Percentiles rank a stretch among this genome's conserved stretches.
These are phyloP conservation scores for Claviceps sp. DNA, from an alignment of 2,329 filamentous ascomycete genomes.

Conservation along the genomic window DNA sequence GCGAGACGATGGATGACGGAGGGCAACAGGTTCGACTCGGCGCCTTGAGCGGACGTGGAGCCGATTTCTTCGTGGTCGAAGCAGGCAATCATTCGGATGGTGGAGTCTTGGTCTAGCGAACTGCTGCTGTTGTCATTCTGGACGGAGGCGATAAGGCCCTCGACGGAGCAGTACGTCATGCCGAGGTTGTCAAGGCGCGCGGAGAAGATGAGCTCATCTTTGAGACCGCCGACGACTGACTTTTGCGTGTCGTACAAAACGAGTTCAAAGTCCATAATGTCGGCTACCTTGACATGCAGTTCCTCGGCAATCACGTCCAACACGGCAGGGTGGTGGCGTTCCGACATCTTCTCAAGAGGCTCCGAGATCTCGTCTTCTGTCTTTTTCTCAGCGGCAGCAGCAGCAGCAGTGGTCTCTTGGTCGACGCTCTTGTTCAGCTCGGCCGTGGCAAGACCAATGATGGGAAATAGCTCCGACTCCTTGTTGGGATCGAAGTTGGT, in stretches of 20 bases:
- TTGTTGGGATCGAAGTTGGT: slow-evolving; percentile 89
- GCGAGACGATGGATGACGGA: slow-evolving; percentile 77
- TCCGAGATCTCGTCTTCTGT: slow-evolving; percentile 44
- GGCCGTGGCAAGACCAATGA: slow-evolving; percentile 72
- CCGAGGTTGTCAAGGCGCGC: slow-evolving; percentile 90
- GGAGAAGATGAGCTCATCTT: slow-evolving; percentile 92
- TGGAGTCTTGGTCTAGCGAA: slow-evolving; percentile 60
- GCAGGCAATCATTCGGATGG: slow-evolving; percentile 81
- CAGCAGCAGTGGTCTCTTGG: slow-evolving; percentile 25
- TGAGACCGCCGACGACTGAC: slow-evolving; percentile 73
- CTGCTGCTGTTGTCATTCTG: slow-evolving; percentile 35
- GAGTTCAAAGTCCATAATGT: slow-evolving; percentile 87
- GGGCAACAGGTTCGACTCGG: slow-evolving; percentile 82
- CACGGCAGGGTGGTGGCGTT: slow-evolving; percentile 81
- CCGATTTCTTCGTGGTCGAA: slow-evolving; percentile 99
- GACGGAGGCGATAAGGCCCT: slow-evolving; percentile 73
- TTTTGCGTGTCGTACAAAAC: slow-evolving; percentile 96
- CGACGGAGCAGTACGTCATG: slow-evolving; percentile 88
- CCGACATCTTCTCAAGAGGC: slow-evolving; percentile 61
- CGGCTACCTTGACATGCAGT: slow-evolving; percentile 52
- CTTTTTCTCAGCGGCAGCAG: slow-evolving; percentile 20
- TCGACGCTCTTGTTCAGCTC: slow-evolving; percentile 69
- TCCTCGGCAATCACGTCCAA: slow-evolving; percentile 75
- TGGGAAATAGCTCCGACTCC: slow-evolving; percentile 89
- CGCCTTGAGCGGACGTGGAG: slow-evolving; percentile 81